Conservation (phyloP, 1,139 yeast species). For the Taphrina deformans region DNA sequence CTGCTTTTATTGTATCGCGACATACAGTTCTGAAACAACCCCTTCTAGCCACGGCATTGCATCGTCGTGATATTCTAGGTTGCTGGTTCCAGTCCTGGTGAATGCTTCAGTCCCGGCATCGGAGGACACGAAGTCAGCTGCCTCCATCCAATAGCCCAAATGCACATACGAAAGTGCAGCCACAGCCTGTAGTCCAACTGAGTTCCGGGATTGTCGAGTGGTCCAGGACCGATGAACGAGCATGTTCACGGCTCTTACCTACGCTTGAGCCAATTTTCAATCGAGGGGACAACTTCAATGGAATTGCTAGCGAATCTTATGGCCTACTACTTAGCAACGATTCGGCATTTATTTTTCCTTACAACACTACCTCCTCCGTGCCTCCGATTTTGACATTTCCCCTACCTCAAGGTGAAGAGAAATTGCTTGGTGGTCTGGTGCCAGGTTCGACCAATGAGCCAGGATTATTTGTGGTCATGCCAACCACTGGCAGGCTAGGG, state of each 20-base stretch:
- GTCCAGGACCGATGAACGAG: slow-evolving; percentile 61
- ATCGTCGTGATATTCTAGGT: neutral
- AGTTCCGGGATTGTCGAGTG: slow-evolving; percentile 51
- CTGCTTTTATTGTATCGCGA: neutral
- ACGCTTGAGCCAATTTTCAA: slow-evolving; percentile 50
- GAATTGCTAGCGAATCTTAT: slow-evolving; percentile 15
- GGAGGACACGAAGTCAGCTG: slow-evolving; percentile 3
- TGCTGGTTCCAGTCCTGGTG: neutral
- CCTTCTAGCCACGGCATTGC: neutral
- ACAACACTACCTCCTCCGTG: slow-evolving; percentile 58
- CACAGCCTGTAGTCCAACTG: neutral
- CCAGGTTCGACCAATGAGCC: slow-evolving; percentile 69
- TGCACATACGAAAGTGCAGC: neutral
- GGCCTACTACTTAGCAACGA: slow-evolving; percentile 35
- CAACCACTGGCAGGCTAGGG: slow-evolving; percentile 44
- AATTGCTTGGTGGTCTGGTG: slow-evolving; percentile 60
- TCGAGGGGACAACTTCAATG: slow-evolving; percentile 36
- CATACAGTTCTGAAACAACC: neutral
- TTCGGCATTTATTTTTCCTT: slow-evolving; percentile 66
- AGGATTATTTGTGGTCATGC: slow-evolving; percentile 63
- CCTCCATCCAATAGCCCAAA: neutral
- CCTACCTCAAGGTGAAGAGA: slow-evolving; percentile 43
- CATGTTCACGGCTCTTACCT: slow-evolving; percentile 63
- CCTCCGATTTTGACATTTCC: slow-evolving; percentile 57
- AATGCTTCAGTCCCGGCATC: slow-evolving; percentile 15